Base-by-base conservation (phyloP, 2,329 filamentous ascomycete genomes). In the Aspergillus novofumigatus region DNA sequence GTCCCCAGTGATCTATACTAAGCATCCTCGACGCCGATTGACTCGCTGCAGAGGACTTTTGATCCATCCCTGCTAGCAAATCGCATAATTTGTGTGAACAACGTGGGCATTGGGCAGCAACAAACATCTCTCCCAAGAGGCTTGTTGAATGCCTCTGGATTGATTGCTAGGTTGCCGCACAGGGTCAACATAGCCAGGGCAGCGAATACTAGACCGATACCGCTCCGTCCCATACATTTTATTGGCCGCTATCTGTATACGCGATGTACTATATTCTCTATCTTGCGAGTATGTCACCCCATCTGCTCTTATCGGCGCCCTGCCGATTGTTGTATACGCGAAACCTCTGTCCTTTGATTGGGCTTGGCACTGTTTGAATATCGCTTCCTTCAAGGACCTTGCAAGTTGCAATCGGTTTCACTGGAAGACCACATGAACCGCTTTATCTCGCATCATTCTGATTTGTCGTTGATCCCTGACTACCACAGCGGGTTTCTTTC, bases 281-380 rank as follows among this genome's bases (percentile, higher is more conserved):
- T 72, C 80, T 89, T 63, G 85, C 88, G 72, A 89, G 87, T 89
- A 86, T 84, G 86, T 88, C 65, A 51, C 66, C 59, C 54, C 54
- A 62, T 65, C 62, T 64, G 57, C 61, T 52, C 32, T 54, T 51
- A 52, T 50, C 51, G 55, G 38, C 57, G 51, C 45, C 50, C 26
- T 44, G 41, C 42, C n/a, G 29, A 29, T 25, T 51, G 38, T 42
- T 51, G 53, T 28, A 47, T 56, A 55, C 52, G 44, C 26, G 11
- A 17, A 57, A 17, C 5, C 17, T 53, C 38, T 52, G 10, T 20
- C 3, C 41, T 23, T 10, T 44, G 21, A 44, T 44, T 44, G 41
- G 41, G 21, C 20, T 44, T 17, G 41, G n/a, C 3, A 23, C 3
- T 44, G 41, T 44, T 44, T 44, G 41, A 44, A 20, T 23, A 2